A percentile compares a stretch with the other conserved stretches of the same genome.
Conservation (phyloP, 495 filamentous ascomycete species). For the Penicillium turbatum region DNA sequence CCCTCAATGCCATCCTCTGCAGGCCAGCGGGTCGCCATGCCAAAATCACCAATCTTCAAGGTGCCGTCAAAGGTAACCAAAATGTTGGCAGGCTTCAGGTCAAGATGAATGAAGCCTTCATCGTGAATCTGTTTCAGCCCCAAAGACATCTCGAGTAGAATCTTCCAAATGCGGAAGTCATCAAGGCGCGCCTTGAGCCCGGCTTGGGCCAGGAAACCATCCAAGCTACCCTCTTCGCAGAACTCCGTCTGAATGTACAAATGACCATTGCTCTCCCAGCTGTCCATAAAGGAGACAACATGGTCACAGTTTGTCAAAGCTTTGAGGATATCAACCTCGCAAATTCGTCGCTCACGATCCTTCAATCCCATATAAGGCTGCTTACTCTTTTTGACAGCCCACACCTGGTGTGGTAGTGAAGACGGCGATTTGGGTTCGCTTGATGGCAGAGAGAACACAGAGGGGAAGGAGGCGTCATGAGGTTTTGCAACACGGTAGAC, state of each 20-base stretch:
- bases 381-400: conserved; percentile 90
- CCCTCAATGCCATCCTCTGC: conserved; percentile 71
- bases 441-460: conserved; percentile 41
- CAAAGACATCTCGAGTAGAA: conserved; percentile 74
- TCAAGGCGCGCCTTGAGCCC: conserved; percentile 82
- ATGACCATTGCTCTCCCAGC: conserved; percentile 76
- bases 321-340: conserved; percentile 74
- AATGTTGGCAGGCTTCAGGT: conserved; percentile 93
- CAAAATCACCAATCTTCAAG: conserved; percentile 95
- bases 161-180: conserved; percentile 98
- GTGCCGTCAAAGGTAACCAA: conserved; percentile 86
- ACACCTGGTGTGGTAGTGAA: conserved; percentile 54
- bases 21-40: conserved; percentile 80
- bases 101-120: conserved; percentile 84
- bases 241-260: conserved; percentile 97
- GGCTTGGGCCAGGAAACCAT: conserved; percentile 71
- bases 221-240: conserved; percentile 87
- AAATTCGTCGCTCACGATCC: conserved; percentile 72
- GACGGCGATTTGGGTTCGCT: conserved; percentile 39
- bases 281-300: conserved; percentile 71
- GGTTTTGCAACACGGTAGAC: conserved; percentile 75
- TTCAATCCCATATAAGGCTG: conserved; percentile 67
- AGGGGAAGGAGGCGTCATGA: conserved; percentile 35
- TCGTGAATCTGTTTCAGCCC: conserved; percentile 86
- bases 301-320: conserved; percentile 72